Conservation (phyloP, 768 basidiomycete genomes). For the Neoboletus subvelutipes region DNA sequence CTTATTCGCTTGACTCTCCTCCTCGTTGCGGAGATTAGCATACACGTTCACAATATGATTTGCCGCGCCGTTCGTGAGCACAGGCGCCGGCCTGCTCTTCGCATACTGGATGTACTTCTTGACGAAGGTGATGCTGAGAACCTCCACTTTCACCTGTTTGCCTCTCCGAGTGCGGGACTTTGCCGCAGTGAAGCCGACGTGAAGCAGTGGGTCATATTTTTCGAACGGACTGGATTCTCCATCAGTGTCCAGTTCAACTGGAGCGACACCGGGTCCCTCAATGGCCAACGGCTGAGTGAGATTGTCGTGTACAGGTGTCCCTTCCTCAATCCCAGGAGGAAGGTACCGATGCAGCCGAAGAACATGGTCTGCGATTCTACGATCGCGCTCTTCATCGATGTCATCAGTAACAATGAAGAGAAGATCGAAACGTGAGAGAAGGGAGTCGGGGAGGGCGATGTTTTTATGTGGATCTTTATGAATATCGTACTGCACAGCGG, state of each 20-base stretch:
- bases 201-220: conserved; percentile 94
- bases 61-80: conserved; percentile 88
- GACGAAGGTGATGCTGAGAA: conserved; percentile 90
- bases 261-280: conserved; percentile 60
- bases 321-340: conserved; percentile 95
- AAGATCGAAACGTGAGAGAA: conserved; percentile 97
- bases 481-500: conserved; percentile 81
- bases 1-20: conserved; percentile 75
- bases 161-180: conserved; percentile 53
- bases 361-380: conserved; percentile 95
- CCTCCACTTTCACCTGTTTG: conserved; percentile 69
- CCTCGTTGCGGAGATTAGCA: conserved; percentile 88
- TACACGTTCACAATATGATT: conserved; percentile 94
- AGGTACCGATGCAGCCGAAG: conserved; percentile 96
- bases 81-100: conserved; percentile 83
- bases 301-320: conserved; percentile 85
- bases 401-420: conserved; percentile 98
- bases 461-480: conserved; percentile 99
- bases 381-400: conserved; percentile 91
- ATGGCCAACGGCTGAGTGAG: conserved; percentile 86
- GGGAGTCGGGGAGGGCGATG: conserved; percentile 95
- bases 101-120: conserved; percentile 99
- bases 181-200: conserved; percentile 67
- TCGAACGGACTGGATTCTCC: conserved; percentile 75
- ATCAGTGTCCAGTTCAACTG: conserved; percentile 38